Conservation (phyloP, 768 basidiomycete genomes). For the Dendrothele bispora region DNA sequence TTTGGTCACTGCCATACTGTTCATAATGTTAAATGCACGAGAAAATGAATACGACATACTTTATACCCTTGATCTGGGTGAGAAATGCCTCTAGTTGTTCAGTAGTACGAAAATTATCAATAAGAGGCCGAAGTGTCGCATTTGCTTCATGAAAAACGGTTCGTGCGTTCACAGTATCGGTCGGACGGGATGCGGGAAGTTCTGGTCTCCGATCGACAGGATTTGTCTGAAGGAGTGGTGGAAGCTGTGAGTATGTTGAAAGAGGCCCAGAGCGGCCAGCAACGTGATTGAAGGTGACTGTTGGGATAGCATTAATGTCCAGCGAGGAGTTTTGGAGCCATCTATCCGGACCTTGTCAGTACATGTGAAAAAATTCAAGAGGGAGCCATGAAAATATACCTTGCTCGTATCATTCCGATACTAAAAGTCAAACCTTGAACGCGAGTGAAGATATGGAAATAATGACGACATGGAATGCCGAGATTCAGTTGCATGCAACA, state of each 20-base stretch:
- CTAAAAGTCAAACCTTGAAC: constrained; percentile 25
- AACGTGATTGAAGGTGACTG: constrained; percentile 8
- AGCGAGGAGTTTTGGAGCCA: constrained; percentile 20
- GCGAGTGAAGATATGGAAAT: constrained; percentile 20
- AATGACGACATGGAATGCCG: constrained; percentile 33
- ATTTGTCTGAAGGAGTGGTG: background rate
- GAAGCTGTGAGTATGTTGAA: background rate
- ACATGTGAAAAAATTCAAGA: background rate
- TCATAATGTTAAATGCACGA: background rate
- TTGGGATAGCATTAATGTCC: constrained; percentile 2
- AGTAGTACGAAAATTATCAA: constrained; percentile 21
- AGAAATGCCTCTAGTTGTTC: constrained; percentile 25
- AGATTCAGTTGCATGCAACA: constrained; percentile 33
- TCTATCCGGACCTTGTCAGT: constrained; percentile 7
- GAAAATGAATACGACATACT: constrained; percentile 7
- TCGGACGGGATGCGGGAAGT: constrained; percentile 8
- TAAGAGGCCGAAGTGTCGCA: constrained; percentile 22
- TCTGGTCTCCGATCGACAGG: constrained; percentile 3
- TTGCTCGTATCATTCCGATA: constrained; percentile 21
- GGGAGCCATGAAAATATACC: constrained; percentile 17
- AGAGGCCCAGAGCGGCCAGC: background rate
- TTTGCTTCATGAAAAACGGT: constrained; percentile 22
- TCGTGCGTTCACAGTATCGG: constrained; percentile 22
- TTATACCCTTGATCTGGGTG: constrained; percentile 13
- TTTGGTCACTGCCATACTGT: background rate